phyloP scores from a whole-genome alignment of 169 alveolate species.

The Plasmodium cynomolgi region DNA sequence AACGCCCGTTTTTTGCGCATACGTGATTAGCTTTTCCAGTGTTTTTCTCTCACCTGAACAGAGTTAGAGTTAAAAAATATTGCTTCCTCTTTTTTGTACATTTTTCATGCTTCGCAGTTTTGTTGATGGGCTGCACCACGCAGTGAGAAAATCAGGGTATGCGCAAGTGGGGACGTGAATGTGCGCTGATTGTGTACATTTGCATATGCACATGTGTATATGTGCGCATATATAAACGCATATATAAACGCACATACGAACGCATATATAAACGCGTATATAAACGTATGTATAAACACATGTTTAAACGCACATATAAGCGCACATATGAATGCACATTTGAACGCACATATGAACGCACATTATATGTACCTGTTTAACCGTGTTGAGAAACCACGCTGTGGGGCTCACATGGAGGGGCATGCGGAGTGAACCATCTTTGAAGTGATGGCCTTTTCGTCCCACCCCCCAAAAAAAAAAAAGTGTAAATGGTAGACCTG shows the following conservation, averaged over 20 bases:
- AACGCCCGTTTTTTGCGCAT: not conserved
- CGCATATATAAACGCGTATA: not conserved
- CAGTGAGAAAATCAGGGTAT: not conserved
- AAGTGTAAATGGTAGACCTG: not conserved
- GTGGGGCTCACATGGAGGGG: not conserved
- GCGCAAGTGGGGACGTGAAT: not conserved
- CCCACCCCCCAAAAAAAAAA: not conserved
- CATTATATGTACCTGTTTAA: not conserved
- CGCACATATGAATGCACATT: not conserved
- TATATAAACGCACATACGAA: not conserved
- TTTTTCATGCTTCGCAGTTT: slow-evolving; percentile 28
- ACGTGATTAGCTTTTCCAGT: not conserved
- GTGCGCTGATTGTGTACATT: not conserved
- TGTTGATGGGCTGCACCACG: not conserved
- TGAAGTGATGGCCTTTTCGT: not conserved
- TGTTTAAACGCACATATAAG: too few relatives aligned
- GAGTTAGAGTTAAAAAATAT: not conserved
- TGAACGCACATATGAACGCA: not conserved
- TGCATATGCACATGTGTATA: not conserved
- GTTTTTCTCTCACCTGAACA: slow-evolving; percentile 1
- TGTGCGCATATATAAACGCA: not conserved
- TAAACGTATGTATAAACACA: not conserved
- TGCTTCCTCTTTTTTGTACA: not conserved
- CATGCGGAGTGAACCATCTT: not conserved
- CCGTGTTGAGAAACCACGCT: not conserved